Base-by-base conservation (phyloP, 805 yeast species). In the Candida ipomoeae region DNA sequence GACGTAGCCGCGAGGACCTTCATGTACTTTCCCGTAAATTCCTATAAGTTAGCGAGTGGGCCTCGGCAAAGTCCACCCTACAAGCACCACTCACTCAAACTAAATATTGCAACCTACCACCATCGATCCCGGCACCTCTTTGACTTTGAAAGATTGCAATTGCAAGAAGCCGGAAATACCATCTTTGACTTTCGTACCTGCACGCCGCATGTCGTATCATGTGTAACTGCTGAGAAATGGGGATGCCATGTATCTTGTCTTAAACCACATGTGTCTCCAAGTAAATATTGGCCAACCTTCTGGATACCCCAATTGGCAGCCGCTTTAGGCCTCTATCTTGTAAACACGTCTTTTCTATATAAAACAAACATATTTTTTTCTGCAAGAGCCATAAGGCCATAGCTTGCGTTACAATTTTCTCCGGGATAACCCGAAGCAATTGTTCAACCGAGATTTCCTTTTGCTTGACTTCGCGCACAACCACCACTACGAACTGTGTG, bases 21-120 rank as follows among this genome's bases (percentile, higher is more conserved):
- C 45, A 33, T 42, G 45, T 42, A 42, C 45, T n/a, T 8, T 15
- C 38, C 45, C 45, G 45, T 42, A 42, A 33, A 42, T 34, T 42
- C 15, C 37, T 26, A n/a, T 23, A 26, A 14, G 18, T 14, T 33
- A 33, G 7, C n/a, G 4, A n/a, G n/a, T 26, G 11, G 11, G 29
- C 11, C 29, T 26, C 29, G 29, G 29, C 11, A 8, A 26, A 11
- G 29, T 10, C 10, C 10, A 26, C 29, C 10, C 29, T 26, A 8
- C 29, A 26, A 26, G 29, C 29, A 26, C 11, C 29, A 26, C 29
- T 26, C 13, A 26, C 29, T 26, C 4, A 8, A 10, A 26, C 29
- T 8, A 26, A 8, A 26, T 10, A 26, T 26, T 26, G 29, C 11
- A 26, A 26, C 11, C 29, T 11, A 26, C 29, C 29, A 8, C 29